Evolutionary conservation across 768 basidiomycete species (phyloP).

Genomic region (Trametes cingulata): DNA sequence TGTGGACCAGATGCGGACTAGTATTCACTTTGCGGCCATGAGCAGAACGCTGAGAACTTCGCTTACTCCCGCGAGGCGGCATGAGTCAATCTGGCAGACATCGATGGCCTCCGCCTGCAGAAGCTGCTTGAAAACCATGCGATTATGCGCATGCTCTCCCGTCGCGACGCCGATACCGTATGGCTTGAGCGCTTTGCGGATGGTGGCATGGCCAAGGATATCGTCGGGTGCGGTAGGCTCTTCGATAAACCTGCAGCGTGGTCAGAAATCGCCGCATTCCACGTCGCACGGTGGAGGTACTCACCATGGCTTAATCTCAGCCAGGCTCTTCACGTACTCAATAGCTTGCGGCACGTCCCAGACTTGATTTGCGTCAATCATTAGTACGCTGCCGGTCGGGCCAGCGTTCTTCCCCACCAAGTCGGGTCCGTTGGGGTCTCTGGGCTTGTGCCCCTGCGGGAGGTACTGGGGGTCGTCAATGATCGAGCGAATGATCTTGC

Average conservation of each 20-base stretch:
- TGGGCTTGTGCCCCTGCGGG: conserved; percentile 55
- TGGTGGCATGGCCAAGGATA: conserved; percentile 79
- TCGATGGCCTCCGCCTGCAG: conserved; percentile 91
- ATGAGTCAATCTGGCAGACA: conserved; percentile 94
- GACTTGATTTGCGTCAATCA: conserved; percentile 98
- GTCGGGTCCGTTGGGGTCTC: conserved; percentile 60
- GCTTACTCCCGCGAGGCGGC: conserved; percentile 89
- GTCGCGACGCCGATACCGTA: conserved; percentile 89
- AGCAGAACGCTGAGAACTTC: conserved; percentile 89
- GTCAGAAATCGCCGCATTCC: not conserved
- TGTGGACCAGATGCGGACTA: not conserved
- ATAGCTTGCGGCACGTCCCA: conserved; percentile 95
- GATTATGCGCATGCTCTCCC: conserved; percentile 93
- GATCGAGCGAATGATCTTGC: conserved; percentile 87
- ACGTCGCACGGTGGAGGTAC: conserved; percentile 8
- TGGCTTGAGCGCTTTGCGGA: conserved; percentile 75
- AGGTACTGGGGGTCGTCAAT: conserved; percentile 91
- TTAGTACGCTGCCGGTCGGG: conserved; percentile 89
- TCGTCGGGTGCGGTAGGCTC: conserved; percentile 94
- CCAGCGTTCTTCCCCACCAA: conserved; percentile 91
- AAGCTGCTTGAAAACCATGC: conserved; percentile 94
- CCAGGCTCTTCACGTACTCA: conserved; percentile 82
- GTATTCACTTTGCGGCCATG: conserved; percentile 80
- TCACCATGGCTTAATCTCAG: conserved; percentile 85
- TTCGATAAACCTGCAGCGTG: conserved; percentile 77